Base-by-base conservation (phyloP, 495 filamentous ascomycete genomes). In the Trichoderma asperelloides region DNA sequence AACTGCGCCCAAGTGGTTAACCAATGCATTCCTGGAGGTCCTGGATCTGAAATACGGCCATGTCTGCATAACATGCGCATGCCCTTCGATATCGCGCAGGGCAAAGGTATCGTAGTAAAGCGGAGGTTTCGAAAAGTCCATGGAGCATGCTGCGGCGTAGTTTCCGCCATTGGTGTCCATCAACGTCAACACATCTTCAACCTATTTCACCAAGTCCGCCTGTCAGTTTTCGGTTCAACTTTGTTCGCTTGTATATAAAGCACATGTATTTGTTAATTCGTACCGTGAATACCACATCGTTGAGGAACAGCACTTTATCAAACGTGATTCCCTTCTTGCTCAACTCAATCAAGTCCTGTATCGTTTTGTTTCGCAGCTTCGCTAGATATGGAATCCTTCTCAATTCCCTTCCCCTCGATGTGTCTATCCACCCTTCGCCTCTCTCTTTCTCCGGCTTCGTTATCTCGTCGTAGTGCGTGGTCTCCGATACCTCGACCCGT, bases 61-160 rank as follows among this genome's bases (percentile, higher is more conserved):
- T 27, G 82, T 88, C 67, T 86, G 81, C 67, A 85, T 85, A 9
- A 87, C 75, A 18, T 83, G 77, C 66, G 87, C 85, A 65, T 85
- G 74, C 60, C 91, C 92, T 3, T 78, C 69, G 9, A 78, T 76
- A 73, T 96, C 92, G 2, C 92, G 88, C 7, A 94, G 80, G 23
- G 92, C 92, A 72, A 96, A 95, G 2, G 91, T 93, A 72, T 96
- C 92, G 76, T 95, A 93, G 77, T 87, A 93, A 3, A 70, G 43
- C 3, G 89, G 87, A 0, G 89, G 86, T 39, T 84, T 83, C 65
- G 76, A 78, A 71, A 92, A 95, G 72, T 96, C 92, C 68, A 96
- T 77, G 0, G 90, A 85, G 75, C 92, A 96, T 18, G 90, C 91
- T 0, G 92, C 91, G 4, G 89, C 90, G 69, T 94, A 96, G 37